Evolutionary conservation across 2,329 filamentous ascomycete species (phyloP).

Genomic region (Helotiales sp.): DNA sequence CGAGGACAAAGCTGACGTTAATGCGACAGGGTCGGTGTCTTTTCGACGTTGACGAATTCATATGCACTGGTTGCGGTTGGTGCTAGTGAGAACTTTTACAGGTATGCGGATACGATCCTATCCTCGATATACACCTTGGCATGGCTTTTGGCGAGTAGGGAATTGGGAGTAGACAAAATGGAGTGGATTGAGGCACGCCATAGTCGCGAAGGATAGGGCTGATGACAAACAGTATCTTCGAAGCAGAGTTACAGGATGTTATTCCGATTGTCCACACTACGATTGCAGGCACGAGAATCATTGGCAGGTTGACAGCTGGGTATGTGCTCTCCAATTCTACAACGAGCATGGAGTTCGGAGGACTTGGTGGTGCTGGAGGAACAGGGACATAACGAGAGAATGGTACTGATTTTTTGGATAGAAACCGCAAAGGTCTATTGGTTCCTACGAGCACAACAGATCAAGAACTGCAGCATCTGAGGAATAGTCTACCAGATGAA

Average conservation of each 20-base stretch:
- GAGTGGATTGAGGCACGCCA: constrained; percentile 1
- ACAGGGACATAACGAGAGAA: background rate
- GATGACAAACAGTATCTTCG: constrained; percentile 71
- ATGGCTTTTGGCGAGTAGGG: background rate
- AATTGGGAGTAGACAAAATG: background rate
- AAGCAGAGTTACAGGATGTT: constrained; percentile 94
- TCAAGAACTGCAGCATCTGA: constrained; percentile 95
- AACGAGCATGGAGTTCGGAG: too few relatives aligned
- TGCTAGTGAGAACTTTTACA: constrained; percentile 98
- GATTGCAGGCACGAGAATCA: constrained; percentile 93
- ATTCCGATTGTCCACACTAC: constrained; percentile 96
- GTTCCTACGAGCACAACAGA: constrained; percentile 96
- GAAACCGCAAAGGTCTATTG: constrained; percentile 94
- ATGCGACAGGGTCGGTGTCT: constrained; percentile 80
- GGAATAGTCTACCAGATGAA: constrained; percentile 87
- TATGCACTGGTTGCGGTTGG: constrained; percentile 94
- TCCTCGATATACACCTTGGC: background rate
- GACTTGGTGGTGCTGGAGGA: background rate
- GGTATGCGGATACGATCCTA: constrained; percentile 44
- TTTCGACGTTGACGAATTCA: constrained; percentile 93
- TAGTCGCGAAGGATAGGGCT: constrained; percentile 11
- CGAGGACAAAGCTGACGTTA: constrained; percentile 1
- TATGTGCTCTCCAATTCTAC: constrained; percentile 45
- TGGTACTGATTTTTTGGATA: constrained; percentile 36
- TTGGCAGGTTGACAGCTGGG: constrained; percentile 93